Base-by-base conservation (phyloP, 192 early-diverging fungal genomes). In the Linnemannia elongata region DNA sequence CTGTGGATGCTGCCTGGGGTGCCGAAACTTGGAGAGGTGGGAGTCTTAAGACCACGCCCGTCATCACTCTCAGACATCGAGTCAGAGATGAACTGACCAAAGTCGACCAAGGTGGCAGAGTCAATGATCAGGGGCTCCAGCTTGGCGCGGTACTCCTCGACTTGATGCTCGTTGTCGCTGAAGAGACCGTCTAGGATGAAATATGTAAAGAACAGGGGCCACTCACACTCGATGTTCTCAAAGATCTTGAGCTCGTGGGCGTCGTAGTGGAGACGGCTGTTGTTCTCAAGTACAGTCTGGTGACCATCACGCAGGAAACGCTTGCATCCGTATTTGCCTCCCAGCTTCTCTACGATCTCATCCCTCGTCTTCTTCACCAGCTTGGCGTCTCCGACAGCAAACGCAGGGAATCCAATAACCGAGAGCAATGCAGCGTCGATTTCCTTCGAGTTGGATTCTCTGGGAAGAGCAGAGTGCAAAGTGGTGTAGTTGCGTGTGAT, bases 151-250 rank as follows among this genome's bases (percentile, higher is more conserved):
- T 96, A 97, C 75, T 95, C 91, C 36, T 95, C 89, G 1, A 92
- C 94, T 74, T 93, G 92, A 9, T 91, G 89, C 22, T 82, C 75
- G 70, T 97, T 92, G 1, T 89, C 93, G 18, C 89, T 90, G 77
- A 96, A 97, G 1, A 94, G 82, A 39, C 94, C 96, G 72, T 96
- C 95, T 41, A 97, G 84, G 71, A 97, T 92, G 88, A 96, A 86
- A 77, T 97, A 97, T 3, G 96, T 96, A 72, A 95, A 97, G 80
- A 97, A 97, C 18, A 97, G 78, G 12, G 96, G 96, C 96, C 96
- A 97, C 85, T 97, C 96, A 42, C 93, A 95, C 81, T 97, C 96
- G 60, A 97, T 92, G 72, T 94, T 88, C 75, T 96, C 94, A 89
- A 97, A 97, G 33, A 94, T 90, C 74, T 93, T 92, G 57, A 97